Evolutionary conservation across 352 stramenopile species (phyloP), one percentile per base, ranked within the genome.

Genomic region (Phytophthora hybrid): DNA sequence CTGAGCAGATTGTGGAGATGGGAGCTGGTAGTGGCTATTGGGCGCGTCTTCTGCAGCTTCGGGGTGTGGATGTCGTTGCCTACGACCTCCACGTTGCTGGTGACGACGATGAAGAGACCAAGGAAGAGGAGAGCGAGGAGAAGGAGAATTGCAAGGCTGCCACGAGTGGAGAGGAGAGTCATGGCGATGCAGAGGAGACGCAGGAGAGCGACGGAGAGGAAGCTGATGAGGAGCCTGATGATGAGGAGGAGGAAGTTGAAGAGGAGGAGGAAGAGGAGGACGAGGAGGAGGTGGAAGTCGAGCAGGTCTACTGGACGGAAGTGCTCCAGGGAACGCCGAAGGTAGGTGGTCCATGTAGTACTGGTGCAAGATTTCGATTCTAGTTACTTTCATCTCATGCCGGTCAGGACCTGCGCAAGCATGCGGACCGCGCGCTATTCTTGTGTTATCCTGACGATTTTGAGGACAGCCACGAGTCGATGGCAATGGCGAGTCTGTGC

Each of bases 391-490:
- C 44, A 5, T 51, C 5, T 55, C 7, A 3, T 44, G 18, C 59
- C 60, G 21, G 57, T 14, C 39, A 93, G 87, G 83, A 84, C 46
- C 81, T 96, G 26, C 83, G 76, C 55, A 85, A 92, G 55, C 84
- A 96, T 74, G 83, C 91, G 3, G 86, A 94, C 34, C 88, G 92
- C 41, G 83, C 93, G 51, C 78, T 99, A 9, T 97, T 99, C 55
- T 72, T 99, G 46, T 99, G 95, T 73, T 99, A 98, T 78, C 93
- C 94, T 3, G 95, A 99, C 70, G 94, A 98, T 74, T 95, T 94
- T 58, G 89, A 96, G 61, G 84, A 94, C 63, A 93, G 87, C 61
- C 81, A 85, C 9, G 84, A 94, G 62, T 97, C 94, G 5, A 96
- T 99, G 91, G 93, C 90, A 41, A 79, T 96, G 71, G 76, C 93